Evolutionary conservation across 306 rosid genomes (phyloP).

Genomic region (Biancaea sappan): DNA sequence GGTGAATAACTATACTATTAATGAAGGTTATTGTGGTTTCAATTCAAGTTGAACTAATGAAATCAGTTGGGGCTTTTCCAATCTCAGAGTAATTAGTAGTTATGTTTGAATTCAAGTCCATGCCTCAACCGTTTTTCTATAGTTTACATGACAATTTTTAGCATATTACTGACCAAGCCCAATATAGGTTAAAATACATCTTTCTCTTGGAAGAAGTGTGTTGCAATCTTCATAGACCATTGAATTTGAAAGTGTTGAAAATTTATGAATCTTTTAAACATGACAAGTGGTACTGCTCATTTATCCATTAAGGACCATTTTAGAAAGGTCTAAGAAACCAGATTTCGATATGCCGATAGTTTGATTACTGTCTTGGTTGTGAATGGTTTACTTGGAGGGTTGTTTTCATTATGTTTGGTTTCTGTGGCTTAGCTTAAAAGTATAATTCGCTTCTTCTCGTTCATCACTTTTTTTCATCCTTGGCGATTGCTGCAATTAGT

Average conservation of each 20-base stretch:
- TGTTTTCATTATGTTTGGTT: neutral
- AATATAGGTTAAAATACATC: too few relatives aligned
- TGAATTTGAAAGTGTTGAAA: too few relatives aligned
- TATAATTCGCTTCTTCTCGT: neutral
- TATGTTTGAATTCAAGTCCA: neutral
- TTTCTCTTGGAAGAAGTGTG: neutral
- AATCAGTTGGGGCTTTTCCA: neutral
- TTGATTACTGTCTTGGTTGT: conserved; percentile 7
- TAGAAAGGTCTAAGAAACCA: neutral
- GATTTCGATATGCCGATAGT: neutral
- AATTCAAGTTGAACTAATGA: neutral
- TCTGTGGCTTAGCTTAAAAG: neutral
- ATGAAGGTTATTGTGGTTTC: conserved; percentile 14
- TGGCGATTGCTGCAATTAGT: neutral
- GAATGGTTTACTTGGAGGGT: conserved; percentile 1
- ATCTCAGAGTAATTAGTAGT: neutral
- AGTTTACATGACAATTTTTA: neutral
- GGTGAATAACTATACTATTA: neutral
- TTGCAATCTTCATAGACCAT: neutral
- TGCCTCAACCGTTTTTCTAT: conserved; percentile 24
- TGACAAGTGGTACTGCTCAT: neutral
- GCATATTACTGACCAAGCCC: too few relatives aligned
- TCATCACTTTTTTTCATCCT: conserved; percentile 4
- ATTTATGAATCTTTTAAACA: too few relatives aligned
- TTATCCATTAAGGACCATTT: neutral